Conservation (phyloP, 2,329 filamentous ascomycete genomes). For the Curvularia lunata region DNA sequence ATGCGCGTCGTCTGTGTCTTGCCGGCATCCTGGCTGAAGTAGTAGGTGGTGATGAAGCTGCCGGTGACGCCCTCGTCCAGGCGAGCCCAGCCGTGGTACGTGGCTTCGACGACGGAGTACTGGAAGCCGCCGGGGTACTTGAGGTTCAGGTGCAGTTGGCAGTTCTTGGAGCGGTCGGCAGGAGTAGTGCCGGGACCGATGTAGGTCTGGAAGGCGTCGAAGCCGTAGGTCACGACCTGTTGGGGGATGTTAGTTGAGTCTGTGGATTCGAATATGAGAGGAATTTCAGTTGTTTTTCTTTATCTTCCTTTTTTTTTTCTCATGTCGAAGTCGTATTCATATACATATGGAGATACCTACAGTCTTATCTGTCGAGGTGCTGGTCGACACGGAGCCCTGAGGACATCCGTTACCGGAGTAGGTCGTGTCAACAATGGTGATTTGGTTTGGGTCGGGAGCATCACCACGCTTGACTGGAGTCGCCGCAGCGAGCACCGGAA, state of each 20-base stretch:
- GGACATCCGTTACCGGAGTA: conserved; percentile 47
- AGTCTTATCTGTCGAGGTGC: conserved; percentile 42
- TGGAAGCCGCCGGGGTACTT: conserved; percentile 50
- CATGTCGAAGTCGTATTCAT: neutral
- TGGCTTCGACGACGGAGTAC: conserved; percentile 45
- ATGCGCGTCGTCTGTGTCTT: conserved; percentile 40
- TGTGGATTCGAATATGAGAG: too few species aligned
- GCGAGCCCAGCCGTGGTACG: conserved; percentile 48
- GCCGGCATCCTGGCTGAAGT: conserved; percentile 45
- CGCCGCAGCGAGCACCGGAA: conserved; percentile 39
- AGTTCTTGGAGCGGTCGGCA: conserved; percentile 45
- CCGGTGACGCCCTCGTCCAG: conserved; percentile 45
- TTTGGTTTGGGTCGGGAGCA: conserved; percentile 31
- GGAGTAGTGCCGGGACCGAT: conserved; percentile 39
- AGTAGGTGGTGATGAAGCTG: conserved; percentile 46
- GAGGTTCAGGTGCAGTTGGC: conserved; percentile 46
- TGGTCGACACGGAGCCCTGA: conserved; percentile 44
- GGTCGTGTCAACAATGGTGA: conserved; percentile 39
- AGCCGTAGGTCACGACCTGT: conserved; percentile 46
- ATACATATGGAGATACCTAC: conserved; percentile 26
- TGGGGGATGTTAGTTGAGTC: neutral
- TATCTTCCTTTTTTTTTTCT: neutral
- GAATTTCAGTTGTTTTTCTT: neutral
- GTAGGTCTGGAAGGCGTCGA: conserved; percentile 46
- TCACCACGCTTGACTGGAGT: conserved; percentile 31